phyloP scores from a whole-genome alignment of 495 filamentous ascomycete genomes.

The Halenospora varia region DNA sequence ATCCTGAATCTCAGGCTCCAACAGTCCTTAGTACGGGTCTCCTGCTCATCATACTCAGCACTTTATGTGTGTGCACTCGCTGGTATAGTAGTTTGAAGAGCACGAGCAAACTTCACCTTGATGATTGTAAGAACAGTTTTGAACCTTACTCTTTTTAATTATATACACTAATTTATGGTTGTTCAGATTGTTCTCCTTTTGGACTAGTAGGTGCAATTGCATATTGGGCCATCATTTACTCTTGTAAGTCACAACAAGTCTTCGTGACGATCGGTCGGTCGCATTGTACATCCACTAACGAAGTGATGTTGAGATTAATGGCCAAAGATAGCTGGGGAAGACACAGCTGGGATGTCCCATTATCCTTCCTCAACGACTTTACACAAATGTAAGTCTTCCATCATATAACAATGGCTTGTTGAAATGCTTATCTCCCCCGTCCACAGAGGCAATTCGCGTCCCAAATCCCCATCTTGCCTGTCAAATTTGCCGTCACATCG shows the following conservation, averaged over 20 bases:
- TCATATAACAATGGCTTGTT: neutral
- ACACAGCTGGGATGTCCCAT: conserved; percentile 2
- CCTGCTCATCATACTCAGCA: neutral
- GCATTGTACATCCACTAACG: neutral
- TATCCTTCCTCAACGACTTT: neutral
- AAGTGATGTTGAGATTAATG: conserved; percentile 1
- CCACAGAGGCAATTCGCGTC: neutral
- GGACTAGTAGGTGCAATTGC: neutral
- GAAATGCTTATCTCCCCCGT: neutral
- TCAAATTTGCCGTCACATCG: neutral
- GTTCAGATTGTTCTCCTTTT: neutral
- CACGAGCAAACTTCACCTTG: neutral
- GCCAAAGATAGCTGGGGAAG: conserved; percentile 4
- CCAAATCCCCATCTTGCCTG: neutral
- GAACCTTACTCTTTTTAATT: neutral
- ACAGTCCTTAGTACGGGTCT: neutral
- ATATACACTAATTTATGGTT: neutral
- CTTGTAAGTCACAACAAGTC: conserved; percentile 2
- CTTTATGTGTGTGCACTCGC: neutral
- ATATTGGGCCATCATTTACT: neutral
- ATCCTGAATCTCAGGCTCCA: neutral
- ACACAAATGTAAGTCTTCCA: conserved; percentile 1
- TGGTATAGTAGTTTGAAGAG: conserved; percentile 1
- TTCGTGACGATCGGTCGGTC: neutral
- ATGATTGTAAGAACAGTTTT: conserved; percentile 1